Percentiles rank a stretch among this genome's conserved stretches.
phyloP scores from a whole-genome alignment of 371 early-diverging fungal genomes.

The Mucor ambiguus region DNA sequence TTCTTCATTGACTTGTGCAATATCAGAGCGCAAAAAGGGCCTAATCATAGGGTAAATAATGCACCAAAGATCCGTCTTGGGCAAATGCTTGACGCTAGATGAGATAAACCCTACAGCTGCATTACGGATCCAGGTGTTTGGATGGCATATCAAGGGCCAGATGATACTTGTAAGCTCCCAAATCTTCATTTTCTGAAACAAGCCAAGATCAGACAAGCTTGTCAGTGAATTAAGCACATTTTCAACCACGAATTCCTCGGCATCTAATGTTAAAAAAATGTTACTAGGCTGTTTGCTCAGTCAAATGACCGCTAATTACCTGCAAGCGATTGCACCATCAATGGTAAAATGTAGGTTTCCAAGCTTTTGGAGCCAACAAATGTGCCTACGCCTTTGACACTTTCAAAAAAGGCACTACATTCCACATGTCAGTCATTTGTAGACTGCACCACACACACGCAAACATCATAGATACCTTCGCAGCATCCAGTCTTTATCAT shows the following conservation, averaged over 20 bases:
- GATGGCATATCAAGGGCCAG: slow-evolving; percentile 81
- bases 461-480: slow-evolving; percentile 57
- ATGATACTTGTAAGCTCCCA: slow-evolving; percentile 74
- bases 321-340: slow-evolving; percentile 88
- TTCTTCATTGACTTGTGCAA: slow-evolving; percentile 67
- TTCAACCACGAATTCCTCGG: slow-evolving; percentile 90
- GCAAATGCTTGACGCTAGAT: slow-evolving; percentile 65
- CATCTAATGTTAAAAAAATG: slow-evolving; percentile 45
- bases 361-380: slow-evolving; percentile 85
- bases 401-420: slow-evolving; percentile 86
- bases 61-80: slow-evolving; percentile 78
- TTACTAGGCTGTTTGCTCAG: neutral
- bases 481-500: slow-evolving; percentile 91
- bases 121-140: slow-evolving; percentile 81
- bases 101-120: slow-evolving; percentile 80
- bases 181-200: slow-evolving; percentile 79
- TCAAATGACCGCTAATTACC: slow-evolving; percentile 47
- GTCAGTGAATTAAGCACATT: slow-evolving; percentile 83
- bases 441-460: too few relatives aligned
- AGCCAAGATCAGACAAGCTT: slow-evolving; percentile 80
- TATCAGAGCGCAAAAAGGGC: slow-evolving; percentile 71
- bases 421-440: neutral
- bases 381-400: slow-evolving; percentile 86
- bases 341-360: slow-evolving; percentile 91
- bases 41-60: slow-evolving; percentile 75